These are phyloP conservation scores for Lasiodiplodia gonubiensis DNA, from an alignment of 2,329 filamentous ascomycete genomes.

Conservation along the genomic window DNA sequence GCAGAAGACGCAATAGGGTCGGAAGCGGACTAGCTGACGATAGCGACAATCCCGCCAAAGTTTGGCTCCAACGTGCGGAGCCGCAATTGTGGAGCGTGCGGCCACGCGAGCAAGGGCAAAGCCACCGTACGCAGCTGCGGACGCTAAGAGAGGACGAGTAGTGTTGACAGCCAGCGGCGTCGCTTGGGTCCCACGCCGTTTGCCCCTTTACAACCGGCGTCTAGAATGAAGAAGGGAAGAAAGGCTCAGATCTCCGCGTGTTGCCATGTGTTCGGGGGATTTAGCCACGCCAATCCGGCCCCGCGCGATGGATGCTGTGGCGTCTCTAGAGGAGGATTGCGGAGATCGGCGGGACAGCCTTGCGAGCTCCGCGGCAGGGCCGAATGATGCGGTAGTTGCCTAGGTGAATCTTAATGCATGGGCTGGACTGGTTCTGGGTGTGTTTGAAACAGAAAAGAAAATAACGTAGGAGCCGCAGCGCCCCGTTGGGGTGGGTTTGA, in stretches of 20 bases:
- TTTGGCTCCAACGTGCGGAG: constrained; percentile 10
- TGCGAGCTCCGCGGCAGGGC: not conserved
- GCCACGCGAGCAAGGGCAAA: constrained; percentile 5
- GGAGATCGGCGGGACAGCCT: not conserved
- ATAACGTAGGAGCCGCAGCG: not conserved
- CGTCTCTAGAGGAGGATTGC: not conserved
- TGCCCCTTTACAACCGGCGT: not conserved
- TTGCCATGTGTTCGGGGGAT: not conserved
- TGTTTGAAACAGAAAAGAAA: not conserved
- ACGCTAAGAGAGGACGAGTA: not conserved
- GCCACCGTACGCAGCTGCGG: not conserved
- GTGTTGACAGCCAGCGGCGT: not conserved
- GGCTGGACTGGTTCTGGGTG: not conserved
- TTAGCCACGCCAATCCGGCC: not conserved
- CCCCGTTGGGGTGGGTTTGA: no score
- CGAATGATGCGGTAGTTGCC: not conserved
- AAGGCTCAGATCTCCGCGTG: not conserved
- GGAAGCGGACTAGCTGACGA: not conserved
- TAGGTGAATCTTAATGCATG: not conserved
- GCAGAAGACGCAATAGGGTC: not conserved
- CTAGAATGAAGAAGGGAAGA: not conserved
- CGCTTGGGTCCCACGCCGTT: not conserved
- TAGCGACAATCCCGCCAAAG: no score
- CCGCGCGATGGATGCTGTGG: not conserved
- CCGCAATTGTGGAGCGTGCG: constrained; percentile 22